Evolutionary conservation across 2,329 filamentous ascomycete species (phyloP), one percentile per base, ranked within the genome.

Genomic region (Kalmusia sp.): DNA sequence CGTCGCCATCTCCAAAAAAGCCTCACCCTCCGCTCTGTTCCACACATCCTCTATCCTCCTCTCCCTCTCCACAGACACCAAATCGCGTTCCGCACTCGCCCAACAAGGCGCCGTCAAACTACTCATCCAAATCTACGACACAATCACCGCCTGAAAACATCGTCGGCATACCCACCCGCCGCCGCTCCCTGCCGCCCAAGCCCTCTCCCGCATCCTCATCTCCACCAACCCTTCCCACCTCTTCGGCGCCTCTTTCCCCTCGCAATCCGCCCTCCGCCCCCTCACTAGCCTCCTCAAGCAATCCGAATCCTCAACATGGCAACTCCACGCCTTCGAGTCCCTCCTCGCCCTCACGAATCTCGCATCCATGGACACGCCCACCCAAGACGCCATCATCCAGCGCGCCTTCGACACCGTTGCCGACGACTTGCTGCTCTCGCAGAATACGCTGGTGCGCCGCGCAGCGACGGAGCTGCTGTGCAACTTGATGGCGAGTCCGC

Each of bases 81-180:
- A 86, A 50, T 82, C 92, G 51, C 87, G 95, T 9, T 90, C 92
- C 0, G 82, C 85, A 43, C 86, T 99, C 59, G 91, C 92, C 3
- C 95, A 98, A 69, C 93, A 98, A 80, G 95, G 95, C n/a, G 92
- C 91, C 2, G 85, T 97, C 15, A 95, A 90, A 64, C 83, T 97
- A 1, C 82, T 98, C 19, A 83, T 98, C 22, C 84, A 88, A 12
- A 84, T 88, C 49, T 87, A 87, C 82, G 80, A 82, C 11, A 79
- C 80, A n/a, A 80, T 91, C 3, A 62, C 60, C 21, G 54, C 60
- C 11, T 63, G 67, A 56, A 82, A 80, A 54, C 72, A 4, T 75
- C 76, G 4, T 59, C 67, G 2, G 49, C 66, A 7, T 70, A 67
- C 46, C 58, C 69, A 2, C 62, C 65, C 7, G 52, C 57, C 2